Conservation (phyloP, 805 yeast genomes). For the Kodamaea neixiangensis region DNA sequence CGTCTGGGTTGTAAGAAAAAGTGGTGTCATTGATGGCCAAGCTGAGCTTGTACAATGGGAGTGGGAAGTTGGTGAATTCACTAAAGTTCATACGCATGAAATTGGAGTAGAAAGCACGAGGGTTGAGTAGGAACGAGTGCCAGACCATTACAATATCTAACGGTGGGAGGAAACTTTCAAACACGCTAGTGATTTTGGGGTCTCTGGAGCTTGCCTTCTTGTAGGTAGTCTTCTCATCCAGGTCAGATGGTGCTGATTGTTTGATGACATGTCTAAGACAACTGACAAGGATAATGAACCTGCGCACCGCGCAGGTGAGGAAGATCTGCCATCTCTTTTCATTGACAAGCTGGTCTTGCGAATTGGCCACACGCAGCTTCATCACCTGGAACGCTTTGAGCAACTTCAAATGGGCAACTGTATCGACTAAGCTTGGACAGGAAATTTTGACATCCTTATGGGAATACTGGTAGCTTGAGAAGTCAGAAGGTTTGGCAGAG, state of each 20-base stretch:
- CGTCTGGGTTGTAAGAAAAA: conserved; percentile 15
- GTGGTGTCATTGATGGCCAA: conserved; percentile 14
- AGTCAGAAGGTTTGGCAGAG: not conserved
- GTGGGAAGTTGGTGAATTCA: conserved; percentile 18
- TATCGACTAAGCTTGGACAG: conserved; percentile 17
- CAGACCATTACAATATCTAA: conserved; percentile 26
- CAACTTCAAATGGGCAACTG: conserved; percentile 24
- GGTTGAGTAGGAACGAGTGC: conserved; percentile 25
- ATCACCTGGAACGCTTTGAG: conserved; percentile 21
- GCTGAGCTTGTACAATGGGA: conserved; percentile 19
- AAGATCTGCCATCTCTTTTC: conserved; percentile 24
- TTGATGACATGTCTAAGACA: conserved; percentile 12
- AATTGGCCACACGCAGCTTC: conserved; percentile 15
- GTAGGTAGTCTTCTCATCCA: conserved; percentile 7
- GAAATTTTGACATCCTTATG: not conserved
- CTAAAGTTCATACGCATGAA: conserved; percentile 18
- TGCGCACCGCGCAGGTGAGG: conserved; percentile 23
- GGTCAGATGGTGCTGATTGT: not conserved
- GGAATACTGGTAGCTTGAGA: conserved; percentile 1
- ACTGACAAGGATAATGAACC: conserved; percentile 23
- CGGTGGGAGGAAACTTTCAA: conserved; percentile 19
- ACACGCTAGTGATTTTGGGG: not conserved
- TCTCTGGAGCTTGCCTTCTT: not conserved
- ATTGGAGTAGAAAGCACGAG: conserved; percentile 17
- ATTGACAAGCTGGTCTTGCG: conserved; percentile 2